Base-by-base conservation (phyloP, 2,329 filamentous ascomycete species). In the Bertia moriformis region DNA sequence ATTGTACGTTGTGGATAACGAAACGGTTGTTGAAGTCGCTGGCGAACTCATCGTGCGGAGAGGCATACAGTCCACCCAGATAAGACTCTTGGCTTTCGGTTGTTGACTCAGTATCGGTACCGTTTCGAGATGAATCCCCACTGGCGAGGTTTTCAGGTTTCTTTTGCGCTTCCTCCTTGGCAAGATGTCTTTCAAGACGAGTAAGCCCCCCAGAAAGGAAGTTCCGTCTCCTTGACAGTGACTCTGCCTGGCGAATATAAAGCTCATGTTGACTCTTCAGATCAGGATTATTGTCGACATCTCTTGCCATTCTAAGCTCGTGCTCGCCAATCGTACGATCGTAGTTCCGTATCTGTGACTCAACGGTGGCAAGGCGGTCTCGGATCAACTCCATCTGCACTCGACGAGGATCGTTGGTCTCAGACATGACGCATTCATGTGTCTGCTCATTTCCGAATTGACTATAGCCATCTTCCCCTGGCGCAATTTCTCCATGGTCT, bases 1-100 rank as follows among this genome's bases (percentile, higher is more conserved):
- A 59, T 49, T 85, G 80, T 39, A 78, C 68, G 44, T 85, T 85
- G 57, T 85, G 80, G 39, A 84, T 78, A 49, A 84, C 79, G 60
- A 85, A 85, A 4, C 80, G 73, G 48, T 85, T 85, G 53, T 83
- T 80, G 60, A 84, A 85, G 51, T 84, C 78, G 49, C 71, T 82
- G 20, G 71, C 67, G 43, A 75, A 76, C 41, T 82, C 77, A 30
- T 73, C 68, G n/a, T 71, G 63, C 3, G 73, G 69, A 1, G 69
- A 63, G 47, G 78, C 49, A 15, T 62, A 57, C 13, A 47, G 22
- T 30, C 50, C 43, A 19, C 51, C 41, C 4, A 51, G 44, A 29
- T 29, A 10, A 10, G 24, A 10, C 7, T 35, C 32, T 12, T 12
- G 7, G 10, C 32, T 15, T 10, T 10, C 15, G 32, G 12, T 35